These are phyloP conservation scores for Pseudocercospora vitis DNA, from an alignment of 2,329 filamentous ascomycete species.

Conservation along the genomic window DNA sequence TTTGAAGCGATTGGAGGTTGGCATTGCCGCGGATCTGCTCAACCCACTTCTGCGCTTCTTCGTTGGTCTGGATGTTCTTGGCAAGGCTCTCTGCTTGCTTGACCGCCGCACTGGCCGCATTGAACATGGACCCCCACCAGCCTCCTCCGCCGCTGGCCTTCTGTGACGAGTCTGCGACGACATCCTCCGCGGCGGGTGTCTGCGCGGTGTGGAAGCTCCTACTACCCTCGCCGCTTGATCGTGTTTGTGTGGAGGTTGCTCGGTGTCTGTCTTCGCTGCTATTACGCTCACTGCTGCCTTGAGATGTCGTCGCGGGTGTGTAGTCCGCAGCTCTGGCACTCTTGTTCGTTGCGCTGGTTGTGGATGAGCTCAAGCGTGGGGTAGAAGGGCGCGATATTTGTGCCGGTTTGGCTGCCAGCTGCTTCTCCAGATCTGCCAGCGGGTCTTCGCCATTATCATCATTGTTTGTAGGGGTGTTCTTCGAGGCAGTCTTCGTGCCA, in stretches of 20 bases:
- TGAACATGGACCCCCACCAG: slow-evolving; percentile 86
- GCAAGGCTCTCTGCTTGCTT: slow-evolving; percentile 92
- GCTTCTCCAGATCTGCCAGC: slow-evolving; percentile 81
- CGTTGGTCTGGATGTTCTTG: slow-evolving; percentile 92
- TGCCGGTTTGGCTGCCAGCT: slow-evolving; percentile 67
- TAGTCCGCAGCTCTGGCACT: slow-evolving; percentile 41
- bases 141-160: slow-evolving; percentile 61
- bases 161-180: slow-evolving; percentile 49
- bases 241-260: slow-evolving; percentile 40
- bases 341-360: slow-evolving; percentile 41
- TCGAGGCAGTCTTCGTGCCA: slow-evolving; percentile 38
- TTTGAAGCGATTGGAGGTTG: slow-evolving; percentile 68
- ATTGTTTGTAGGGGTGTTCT: slow-evolving; percentile 11
- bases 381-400: slow-evolving; percentile 76
- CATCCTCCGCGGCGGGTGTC: slow-evolving; percentile 62
- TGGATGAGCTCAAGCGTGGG: slow-evolving; percentile 62
- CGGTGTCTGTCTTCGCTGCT: slow-evolving; percentile 63
- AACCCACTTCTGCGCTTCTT: slow-evolving; percentile 94
- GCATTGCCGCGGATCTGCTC: slow-evolving; percentile 84
- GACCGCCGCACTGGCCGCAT: slow-evolving; percentile 77
- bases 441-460: slow-evolving; percentile 64
- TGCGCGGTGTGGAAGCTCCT: slow-evolving; percentile 70
- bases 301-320: slow-evolving; percentile 50
- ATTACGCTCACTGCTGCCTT: slow-evolving; percentile 52
- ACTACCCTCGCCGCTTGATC: slow-evolving; percentile 77